These are phyloP conservation scores for Schizosaccharomyces japonicus DNA, from an alignment of 805 yeast species.

Conservation along the genomic window DNA sequence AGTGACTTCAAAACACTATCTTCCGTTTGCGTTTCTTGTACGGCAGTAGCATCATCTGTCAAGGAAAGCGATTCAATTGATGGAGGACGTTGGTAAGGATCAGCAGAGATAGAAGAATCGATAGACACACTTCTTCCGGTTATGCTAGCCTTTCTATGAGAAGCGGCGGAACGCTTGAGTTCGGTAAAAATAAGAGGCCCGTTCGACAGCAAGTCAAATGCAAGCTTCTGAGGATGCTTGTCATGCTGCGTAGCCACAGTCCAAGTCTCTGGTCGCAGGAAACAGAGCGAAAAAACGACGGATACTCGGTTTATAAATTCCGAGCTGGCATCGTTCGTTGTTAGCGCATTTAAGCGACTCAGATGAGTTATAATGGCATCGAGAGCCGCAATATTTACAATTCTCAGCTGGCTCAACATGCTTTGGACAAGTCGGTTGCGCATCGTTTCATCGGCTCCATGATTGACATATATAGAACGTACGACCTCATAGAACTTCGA, in stretches of 20 bases:
- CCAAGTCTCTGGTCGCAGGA: background rate
- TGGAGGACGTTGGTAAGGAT: too few relatives aligned
- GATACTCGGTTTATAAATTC: conserved; percentile 6
- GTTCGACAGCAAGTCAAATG: background rate
- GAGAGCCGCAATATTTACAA: conserved; percentile 51
- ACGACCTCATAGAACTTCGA: conserved; percentile 40
- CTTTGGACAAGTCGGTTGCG: conserved; percentile 33
- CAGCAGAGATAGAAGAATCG: too few relatives aligned
- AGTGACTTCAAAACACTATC: too few relatives aligned
- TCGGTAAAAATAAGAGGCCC: background rate
- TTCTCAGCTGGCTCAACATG: conserved; percentile 40
- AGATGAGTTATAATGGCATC: conserved; percentile 63
- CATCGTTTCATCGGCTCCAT: conserved; percentile 17
- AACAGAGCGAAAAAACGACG: background rate
- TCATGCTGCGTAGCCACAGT: background rate
- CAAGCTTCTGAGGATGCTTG: background rate
- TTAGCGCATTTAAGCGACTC: conserved; percentile 32
- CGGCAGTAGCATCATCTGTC: too few relatives aligned
- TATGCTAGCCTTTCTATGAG: too few relatives aligned
- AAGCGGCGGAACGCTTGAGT: too few relatives aligned
- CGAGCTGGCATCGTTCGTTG: conserved; percentile 18
- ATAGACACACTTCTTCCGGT: too few relatives aligned
- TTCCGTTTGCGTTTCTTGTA: too few relatives aligned
- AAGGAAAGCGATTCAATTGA: too few relatives aligned
- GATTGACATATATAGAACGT: conserved; percentile 37